Base-by-base conservation (phyloP, 371 early-diverging fungal genomes). In the Coemansia sp. region DNA sequence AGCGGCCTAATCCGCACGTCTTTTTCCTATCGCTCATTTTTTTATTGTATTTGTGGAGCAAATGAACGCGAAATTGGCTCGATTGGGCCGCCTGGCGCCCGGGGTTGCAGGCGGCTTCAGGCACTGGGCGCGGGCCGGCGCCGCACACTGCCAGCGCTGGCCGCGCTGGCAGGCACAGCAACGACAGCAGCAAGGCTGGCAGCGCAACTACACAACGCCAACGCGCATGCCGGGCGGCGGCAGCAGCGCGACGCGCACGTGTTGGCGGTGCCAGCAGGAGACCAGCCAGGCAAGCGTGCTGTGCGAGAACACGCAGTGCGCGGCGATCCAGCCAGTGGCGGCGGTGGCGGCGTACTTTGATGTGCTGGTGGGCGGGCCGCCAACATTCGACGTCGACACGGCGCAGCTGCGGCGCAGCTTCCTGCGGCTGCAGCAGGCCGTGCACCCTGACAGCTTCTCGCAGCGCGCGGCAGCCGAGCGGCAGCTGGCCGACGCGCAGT, bases 361-460 rank as follows among this genome's bases (percentile, higher is more conserved):
- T 55, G 76, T 86, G 36, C 77, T 91, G 40, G 69, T 58, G 35
- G 58, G 50, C 61, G 66, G 78, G 26, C 72, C 80, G 35, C 81
- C 81, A 5, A 72, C 72, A 1, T 94, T 87, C 72, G 86, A 90
- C 62, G 76, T 94, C 20, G 89, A 92, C 70, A 50, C 81, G 36
- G 82, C 77, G 43, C 77, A 76, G 5, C 66, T 95, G 62, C 81
- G 87, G 39, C 79, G 68, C 55, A 80, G 81, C 39, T 95, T 92
- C 70, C 75, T 93, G 34, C 75, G 58, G 45, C 75, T 92, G 50
- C 95, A 95, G 72, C 91, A 90, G 81, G 80, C 77, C 7, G 90
- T 91, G 8, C 95, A 95, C 77, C 95, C 95, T 6, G 95, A 95
- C 72, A 87, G 88, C 38, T 90, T 82, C 60, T 83, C 90, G 5